Percentiles rank a stretch among this genome's conserved stretches.
phyloP scores from a whole-genome alignment of 2,329 filamentous ascomycete species.

The Diaporthe sp. region DNA sequence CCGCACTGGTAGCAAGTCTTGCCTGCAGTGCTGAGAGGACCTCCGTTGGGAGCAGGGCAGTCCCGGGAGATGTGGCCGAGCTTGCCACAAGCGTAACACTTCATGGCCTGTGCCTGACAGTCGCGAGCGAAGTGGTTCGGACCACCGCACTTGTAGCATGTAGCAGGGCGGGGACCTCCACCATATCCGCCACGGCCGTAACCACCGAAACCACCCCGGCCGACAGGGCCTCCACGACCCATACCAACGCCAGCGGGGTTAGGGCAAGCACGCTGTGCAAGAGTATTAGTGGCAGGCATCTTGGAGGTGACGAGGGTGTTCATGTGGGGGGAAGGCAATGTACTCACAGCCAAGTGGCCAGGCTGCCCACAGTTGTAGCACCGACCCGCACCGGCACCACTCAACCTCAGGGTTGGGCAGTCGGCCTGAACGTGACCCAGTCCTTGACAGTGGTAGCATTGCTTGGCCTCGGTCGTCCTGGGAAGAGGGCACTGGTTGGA shows the following conservation, averaged over 20 bases:
- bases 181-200: slow-evolving; percentile 81
- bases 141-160: slow-evolving; percentile 82
- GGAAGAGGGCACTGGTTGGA: slow-evolving; percentile 97
- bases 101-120: slow-evolving; percentile 98
- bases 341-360: slow-evolving; percentile 88
- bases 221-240: slow-evolving; percentile 76
- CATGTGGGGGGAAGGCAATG: neutral
- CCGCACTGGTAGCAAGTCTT: slow-evolving; percentile 99
- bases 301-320: neutral
- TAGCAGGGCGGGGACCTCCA: slow-evolving; percentile 76
- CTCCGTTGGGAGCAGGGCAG: slow-evolving; percentile 96
- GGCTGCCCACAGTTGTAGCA: slow-evolving; percentile 98
- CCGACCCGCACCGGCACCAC: slow-evolving; percentile 83
- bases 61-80: slow-evolving; percentile 93
- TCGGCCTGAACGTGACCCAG: slow-evolving; percentile 98
- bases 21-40: slow-evolving; percentile 92
- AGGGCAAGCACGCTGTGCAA: slow-evolving; percentile 81
- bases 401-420: slow-evolving; percentile 95
- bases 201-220: slow-evolving; percentile 78
- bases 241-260: slow-evolving; percentile 75
- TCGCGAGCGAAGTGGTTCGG: slow-evolving; percentile 99
- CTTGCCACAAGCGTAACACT: slow-evolving; percentile 98
- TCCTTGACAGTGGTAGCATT: slow-evolving; percentile 99
- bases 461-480: slow-evolving; percentile 97
- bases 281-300: neutral